These are phyloP conservation scores for Capillidium rhysosporum DNA, from an alignment of 371 early-diverging fungal species.

Conservation along the genomic window DNA sequence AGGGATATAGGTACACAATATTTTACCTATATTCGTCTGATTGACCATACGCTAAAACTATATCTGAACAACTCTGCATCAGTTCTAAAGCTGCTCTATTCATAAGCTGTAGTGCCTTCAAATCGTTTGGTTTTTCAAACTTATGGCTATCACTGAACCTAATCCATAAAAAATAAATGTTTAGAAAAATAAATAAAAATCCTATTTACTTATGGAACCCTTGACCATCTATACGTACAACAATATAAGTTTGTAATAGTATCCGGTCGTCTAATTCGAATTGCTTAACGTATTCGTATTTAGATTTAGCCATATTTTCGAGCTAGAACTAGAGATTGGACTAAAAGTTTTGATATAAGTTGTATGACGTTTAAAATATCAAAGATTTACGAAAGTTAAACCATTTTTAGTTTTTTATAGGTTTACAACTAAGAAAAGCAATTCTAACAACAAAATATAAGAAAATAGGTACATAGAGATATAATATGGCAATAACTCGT, in stretches of 20 bases:
- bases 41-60: constrained; percentile 76
- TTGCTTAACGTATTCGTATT: constrained; percentile 79
- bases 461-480: too few relatives aligned
- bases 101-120: constrained; percentile 63
- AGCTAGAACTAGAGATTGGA: background rate
- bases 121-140: constrained; percentile 86
- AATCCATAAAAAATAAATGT: too few relatives aligned
- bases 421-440: too few relatives aligned
- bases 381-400: too few relatives aligned
- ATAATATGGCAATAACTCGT: constrained; percentile 2
- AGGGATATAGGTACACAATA: background rate
- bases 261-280: constrained; percentile 64
- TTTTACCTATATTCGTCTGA: constrained; percentile 76
- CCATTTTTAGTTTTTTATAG: too few relatives aligned
- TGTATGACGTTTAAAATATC: too few relatives aligned
- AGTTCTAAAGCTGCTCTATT: constrained; percentile 59
- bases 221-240: constrained; percentile 86
- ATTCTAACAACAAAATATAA: too few relatives aligned
- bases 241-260: constrained; percentile 67
- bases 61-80: constrained; percentile 62
- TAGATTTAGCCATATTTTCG: constrained; percentile 58
- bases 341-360: too few relatives aligned
- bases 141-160: constrained; percentile 65
- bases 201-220: constrained; percentile 55
- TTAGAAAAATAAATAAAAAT: background rate